Evolutionary conservation across 108 stramenopile species (phyloP), one percentile per base, ranked within the genome.

Genomic region (Pseudonitzschia pungens): DNA sequence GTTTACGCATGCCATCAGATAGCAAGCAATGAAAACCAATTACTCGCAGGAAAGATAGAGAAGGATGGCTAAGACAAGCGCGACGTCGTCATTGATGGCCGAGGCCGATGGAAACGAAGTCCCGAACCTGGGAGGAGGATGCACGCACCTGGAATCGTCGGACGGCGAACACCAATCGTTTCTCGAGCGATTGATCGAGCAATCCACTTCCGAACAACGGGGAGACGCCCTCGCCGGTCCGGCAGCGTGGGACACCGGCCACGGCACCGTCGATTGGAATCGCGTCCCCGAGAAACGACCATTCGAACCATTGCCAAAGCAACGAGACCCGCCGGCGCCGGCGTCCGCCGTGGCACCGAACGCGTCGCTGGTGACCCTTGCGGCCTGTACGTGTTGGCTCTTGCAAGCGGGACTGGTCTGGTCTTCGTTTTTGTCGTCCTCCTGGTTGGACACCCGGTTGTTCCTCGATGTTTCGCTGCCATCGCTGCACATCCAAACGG

Each of bases 401-500:
- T 24, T 82, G 22, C 81, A 80, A 45, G 33, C 68, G n/a, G 73
- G 78, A 5, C 73, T 82, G 26, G 45, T 80, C 18, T 85, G 85
- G 85, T 75, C 72, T 18, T 79, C 85, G 21, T 86, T 73, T 63
- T n/a, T 79, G 20, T 70, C 81, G 2, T 18, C 48, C 7, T 40
- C 63, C 28, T 86, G 85, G 85, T 76, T 75, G 28, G 81, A 79
- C 24, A 85, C 80, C 1, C 68, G 69, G 51, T 65, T 83, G 15
- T 50, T 16, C 31, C 32, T 77, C 0, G 45, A 59, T 12, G 50
- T 72, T 26, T 9, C 16, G 9, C 1, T 55, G 2, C 54, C 54
- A 26, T 51, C 51, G n/a, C 15, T 78, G 20, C 21, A 24, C 12
- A 55, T 55, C 44, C 21, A 67, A 5, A 45, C 18, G 21, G 45